A percentile compares a stretch with the other conserved stretches of the same genome.
phyloP scores from a whole-genome alignment of 768 basidiomycete species.

The Boletus speciosus region DNA sequence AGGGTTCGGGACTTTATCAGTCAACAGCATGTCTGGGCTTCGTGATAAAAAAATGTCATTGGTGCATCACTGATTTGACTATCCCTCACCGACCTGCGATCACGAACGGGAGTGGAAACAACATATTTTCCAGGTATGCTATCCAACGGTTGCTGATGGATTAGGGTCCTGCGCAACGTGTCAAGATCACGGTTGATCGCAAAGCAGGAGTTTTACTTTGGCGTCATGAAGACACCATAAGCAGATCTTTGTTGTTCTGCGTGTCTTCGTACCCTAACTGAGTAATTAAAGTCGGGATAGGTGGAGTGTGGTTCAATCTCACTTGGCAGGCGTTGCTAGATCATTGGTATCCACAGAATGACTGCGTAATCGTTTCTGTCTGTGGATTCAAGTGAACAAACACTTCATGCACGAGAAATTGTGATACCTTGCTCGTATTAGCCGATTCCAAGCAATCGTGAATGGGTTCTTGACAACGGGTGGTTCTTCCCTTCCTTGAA shows the following conservation, averaged over 20 bases:
- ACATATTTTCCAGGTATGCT: neutral
- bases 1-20: neutral
- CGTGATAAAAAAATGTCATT: slow-evolving; percentile 1
- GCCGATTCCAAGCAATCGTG: slow-evolving; percentile 19
- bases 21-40: slow-evolving; percentile 4
- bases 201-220: neutral
- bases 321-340: slow-evolving; percentile 22
- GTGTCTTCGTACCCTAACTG: slow-evolving; percentile 7
- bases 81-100: slow-evolving; percentile 8
- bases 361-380: slow-evolving; percentile 25
- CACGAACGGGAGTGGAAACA: neutral
- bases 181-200: neutral
- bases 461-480: slow-evolving; percentile 14
- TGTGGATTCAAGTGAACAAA: slow-evolving; percentile 5
- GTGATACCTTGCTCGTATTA: slow-evolving; percentile 16
- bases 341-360: slow-evolving; percentile 12
- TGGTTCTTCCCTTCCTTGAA: neutral
- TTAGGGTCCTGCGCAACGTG: neutral
- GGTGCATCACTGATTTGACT: neutral
- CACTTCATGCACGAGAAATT: neutral
- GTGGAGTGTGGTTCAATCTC: neutral
- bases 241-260: neutral
- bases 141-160: neutral
- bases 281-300: neutral
- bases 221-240: slow-evolving; percentile 8